Conservation (phyloP, 2,329 filamentous ascomycete genomes). For the Curvularia lunata region DNA sequence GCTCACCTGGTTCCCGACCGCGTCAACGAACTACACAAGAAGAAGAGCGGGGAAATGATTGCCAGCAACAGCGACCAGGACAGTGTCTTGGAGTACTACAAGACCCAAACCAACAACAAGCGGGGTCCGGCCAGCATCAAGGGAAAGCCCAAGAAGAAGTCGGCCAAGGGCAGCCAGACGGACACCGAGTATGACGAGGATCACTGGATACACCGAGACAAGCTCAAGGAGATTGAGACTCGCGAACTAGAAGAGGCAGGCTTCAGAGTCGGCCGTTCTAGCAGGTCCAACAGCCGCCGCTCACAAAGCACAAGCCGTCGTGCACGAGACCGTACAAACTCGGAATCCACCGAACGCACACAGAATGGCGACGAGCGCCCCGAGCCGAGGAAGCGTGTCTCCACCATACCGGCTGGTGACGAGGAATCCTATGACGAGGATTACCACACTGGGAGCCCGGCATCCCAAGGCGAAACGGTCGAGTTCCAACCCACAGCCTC, state of each 20-base stretch:
- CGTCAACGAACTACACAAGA: constrained; percentile 47
- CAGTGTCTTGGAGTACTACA: constrained; percentile 56
- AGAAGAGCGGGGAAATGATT: constrained; percentile 52
- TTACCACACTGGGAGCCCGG: constrained; percentile 68
- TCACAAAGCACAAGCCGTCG: constrained; percentile 41
- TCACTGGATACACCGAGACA: constrained; percentile 87
- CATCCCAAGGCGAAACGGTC: constrained; percentile 78
- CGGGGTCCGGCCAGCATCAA: constrained; percentile 25
- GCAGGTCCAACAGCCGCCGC: constrained; percentile 47
- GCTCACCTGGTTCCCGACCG: constrained; percentile 44
- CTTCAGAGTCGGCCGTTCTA: constrained; percentile 61
- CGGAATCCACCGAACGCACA: constrained; percentile 34
- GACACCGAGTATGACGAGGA: constrained; percentile 61
- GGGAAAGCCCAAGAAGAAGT: constrained; percentile 40
- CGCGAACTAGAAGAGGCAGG: constrained; percentile 81
- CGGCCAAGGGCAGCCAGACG: constrained; percentile 19
- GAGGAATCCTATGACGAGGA: constrained; percentile 44
- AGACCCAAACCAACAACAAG: constrained; percentile 27
- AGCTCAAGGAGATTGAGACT: constrained; percentile 80
- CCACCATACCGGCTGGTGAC: constrained; percentile 52
- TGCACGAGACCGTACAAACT: constrained; percentile 42
- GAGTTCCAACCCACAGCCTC: constrained; percentile 55
- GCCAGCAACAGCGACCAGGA: constrained; percentile 55
- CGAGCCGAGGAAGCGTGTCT: constrained; percentile 41
- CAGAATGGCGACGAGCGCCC: constrained; percentile 37